phyloP scores from a whole-genome alignment of 2,329 filamentous ascomycete genomes.

The Penicillium sp. region DNA sequence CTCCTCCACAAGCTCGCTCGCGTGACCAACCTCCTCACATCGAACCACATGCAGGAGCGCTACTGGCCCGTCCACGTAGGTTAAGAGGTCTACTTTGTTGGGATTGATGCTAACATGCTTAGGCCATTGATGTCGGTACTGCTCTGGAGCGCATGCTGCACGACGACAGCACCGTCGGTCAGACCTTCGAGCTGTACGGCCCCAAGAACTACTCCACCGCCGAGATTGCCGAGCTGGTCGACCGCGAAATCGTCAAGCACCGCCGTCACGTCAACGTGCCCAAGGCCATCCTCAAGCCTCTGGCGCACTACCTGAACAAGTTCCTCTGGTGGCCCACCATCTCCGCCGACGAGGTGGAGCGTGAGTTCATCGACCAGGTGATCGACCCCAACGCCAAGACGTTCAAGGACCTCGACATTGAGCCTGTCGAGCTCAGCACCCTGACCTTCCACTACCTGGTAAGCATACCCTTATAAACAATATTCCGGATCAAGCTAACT shows the following conservation, averaged over 20 bases:
- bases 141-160: slow-evolving; percentile 84
- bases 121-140: slow-evolving; percentile 81
- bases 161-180: slow-evolving; percentile 78
- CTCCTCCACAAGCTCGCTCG: slow-evolving; percentile 78
- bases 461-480: too few relatives aligned
- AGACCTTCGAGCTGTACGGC: slow-evolving; percentile 91
- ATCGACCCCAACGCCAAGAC: slow-evolving; percentile 91
- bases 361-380: slow-evolving; percentile 83
- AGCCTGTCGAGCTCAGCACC: slow-evolving; percentile 70
- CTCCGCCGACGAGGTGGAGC: slow-evolving; percentile 76
- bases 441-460: slow-evolving; percentile 90
- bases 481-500: too few relatives aligned
- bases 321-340: slow-evolving; percentile 79
- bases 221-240: slow-evolving; percentile 78
- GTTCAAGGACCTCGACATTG: slow-evolving; percentile 84
- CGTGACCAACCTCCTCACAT: slow-evolving; percentile 70
- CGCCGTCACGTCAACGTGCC: slow-evolving; percentile 86
- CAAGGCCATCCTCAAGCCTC: slow-evolving; percentile 66
- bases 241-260: slow-evolving; percentile 84
- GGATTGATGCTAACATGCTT: slow-evolving; percentile 8
- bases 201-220: slow-evolving; percentile 84
- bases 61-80: slow-evolving; percentile 83
- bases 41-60: slow-evolving; percentile 87
- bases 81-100: background rate
- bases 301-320: slow-evolving; percentile 67